Base-by-base conservation (phyloP, 345 rosid genomes). In the Eucalyptus shirleyi region DNA sequence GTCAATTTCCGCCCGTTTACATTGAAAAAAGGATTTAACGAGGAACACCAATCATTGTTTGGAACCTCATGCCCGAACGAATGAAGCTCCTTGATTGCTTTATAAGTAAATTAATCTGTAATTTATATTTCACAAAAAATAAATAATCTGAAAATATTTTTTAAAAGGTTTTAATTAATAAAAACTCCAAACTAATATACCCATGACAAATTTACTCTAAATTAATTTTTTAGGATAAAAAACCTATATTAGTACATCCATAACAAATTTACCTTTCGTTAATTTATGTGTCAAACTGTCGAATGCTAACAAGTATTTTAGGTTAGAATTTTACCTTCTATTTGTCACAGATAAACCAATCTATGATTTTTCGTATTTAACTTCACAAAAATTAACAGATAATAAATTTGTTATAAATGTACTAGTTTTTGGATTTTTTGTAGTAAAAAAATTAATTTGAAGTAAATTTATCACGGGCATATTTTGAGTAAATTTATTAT, bases 151-250 rank as follows among this genome's bases (percentile, higher is more conserved):
- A 56, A 24, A 9, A 10, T 24, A 24, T 56, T 24, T 19, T 24
- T 24, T 19, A 8, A 53, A 53, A 21, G 0, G 2, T 3, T 19
- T 53, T 4, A 53, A 53, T 21, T 53, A 8, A 24, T 56, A 56
- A 56, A 56, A 56, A 56, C 3, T 56, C 13, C 0, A 56, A 56
- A 56, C 3, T 19, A 26, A 56, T 56, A 56, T 3, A 24, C 0
- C 0, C 1, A 0, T 56, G 0, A 24, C 0, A 56, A 10, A 24
- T 10, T 24, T 24, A 56, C 7, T 56, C 0, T 0, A 23, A 4
- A 56, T 24, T 23, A 53, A 21, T 0, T 21, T 53, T 53, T 8
- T 53, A 19, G 1, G 5, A 53, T 53, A 19, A 53, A 51, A 53
- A 8, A 53, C 0, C 1, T 53, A 53, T 8, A 53, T 55, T 55